phyloP scores from a whole-genome alignment of 2,329 filamentous ascomycete genomes.

The Didymella arachidicola region DNA sequence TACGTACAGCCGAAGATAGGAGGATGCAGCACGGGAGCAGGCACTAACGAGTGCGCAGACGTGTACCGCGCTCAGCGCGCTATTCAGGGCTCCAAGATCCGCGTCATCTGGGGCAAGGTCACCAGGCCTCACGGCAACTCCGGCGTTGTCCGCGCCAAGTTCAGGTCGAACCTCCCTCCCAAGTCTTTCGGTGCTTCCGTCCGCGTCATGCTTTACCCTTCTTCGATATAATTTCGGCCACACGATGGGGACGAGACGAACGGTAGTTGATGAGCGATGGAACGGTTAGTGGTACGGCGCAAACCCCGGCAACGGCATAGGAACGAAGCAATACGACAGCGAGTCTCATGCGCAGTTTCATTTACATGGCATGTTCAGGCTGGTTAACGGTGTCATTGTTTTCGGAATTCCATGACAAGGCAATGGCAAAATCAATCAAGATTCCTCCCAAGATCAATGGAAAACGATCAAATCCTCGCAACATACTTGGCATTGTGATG shows the following conservation, averaged over 20 bases:
- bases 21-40: conserved; percentile 3
- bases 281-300: conserved; percentile 39
- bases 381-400: conserved; percentile 50
- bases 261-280: conserved; percentile 37
- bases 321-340: conserved; percentile 37
- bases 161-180: conserved; percentile 92
- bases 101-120: conserved; percentile 95
- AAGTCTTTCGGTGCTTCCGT: conserved; percentile 88
- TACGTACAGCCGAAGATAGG: conserved; percentile 26
- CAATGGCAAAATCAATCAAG: conserved; percentile 50
- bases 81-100: conserved; percentile 97
- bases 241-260: conserved; percentile 36
- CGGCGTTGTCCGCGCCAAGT: conserved; percentile 96
- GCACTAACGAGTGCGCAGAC: conserved; percentile 51
- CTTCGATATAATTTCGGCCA: conserved; percentile 79
- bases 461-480: conserved; percentile 43
- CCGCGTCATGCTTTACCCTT: conserved; percentile 97
- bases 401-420: conserved; percentile 48
- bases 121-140: conserved; percentile 97
- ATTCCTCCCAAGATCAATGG: conserved; percentile 50
- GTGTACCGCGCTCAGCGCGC: conserved; percentile 97
- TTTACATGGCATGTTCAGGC: conserved; percentile 50
- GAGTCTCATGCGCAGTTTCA: conserved; percentile 44
- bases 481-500: conserved; percentile 18
- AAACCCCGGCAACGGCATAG: conserved; percentile 41